Evolutionary conservation across 352 stramenopile species (phyloP), one percentile per base, ranked within the genome.

Genomic region (Phytophthora syringae): DNA sequence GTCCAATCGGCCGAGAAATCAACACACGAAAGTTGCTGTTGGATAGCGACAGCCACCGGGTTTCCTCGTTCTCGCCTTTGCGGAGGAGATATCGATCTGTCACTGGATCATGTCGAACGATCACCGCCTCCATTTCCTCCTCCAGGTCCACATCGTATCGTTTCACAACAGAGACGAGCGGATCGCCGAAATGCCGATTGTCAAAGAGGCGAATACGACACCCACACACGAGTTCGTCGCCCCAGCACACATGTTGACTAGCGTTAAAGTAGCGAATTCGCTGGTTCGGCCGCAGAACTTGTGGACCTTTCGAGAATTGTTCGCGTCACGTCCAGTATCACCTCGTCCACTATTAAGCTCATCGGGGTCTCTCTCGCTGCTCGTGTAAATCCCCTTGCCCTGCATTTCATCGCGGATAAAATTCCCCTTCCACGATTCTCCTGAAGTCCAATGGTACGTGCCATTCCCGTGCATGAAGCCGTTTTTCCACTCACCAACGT

Each of bases 171-270:
- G 73, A 59, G 20, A 64, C 67, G 12, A 86, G 59, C 13, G 80
- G 64, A 32, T 77, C 52, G 0, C 78, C 78, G 24, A 78, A 89
- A 30, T 75, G 67, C 7, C 70, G 71, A 37, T 77, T 82, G 11
- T 40, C 48, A 52, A 80, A 82, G n/a, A 92, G 50, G 1, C 72
- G 60, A 36, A 92, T 18, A 1, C 76, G 77, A 28, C 77, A 82
- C 20, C 82, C 80, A 12, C 43, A 54, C 25, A 80, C 72, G 21
- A 92, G 60, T n/a, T 92, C 80, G 24, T 88, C 70, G 13, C 79
- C 80, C 83, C 83, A 92, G 57, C 83, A 92, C 2, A 92, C 70
- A 47, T 92, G 83, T 25, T 82, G 67, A 7, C 83, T 86, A 0
- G 68, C 67, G 48, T 87, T 60, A 52, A 86, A 90, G 69, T 86